Conservation (phyloP, 2,329 filamentous ascomycete genomes). For the Penicillium sp. region DNA sequence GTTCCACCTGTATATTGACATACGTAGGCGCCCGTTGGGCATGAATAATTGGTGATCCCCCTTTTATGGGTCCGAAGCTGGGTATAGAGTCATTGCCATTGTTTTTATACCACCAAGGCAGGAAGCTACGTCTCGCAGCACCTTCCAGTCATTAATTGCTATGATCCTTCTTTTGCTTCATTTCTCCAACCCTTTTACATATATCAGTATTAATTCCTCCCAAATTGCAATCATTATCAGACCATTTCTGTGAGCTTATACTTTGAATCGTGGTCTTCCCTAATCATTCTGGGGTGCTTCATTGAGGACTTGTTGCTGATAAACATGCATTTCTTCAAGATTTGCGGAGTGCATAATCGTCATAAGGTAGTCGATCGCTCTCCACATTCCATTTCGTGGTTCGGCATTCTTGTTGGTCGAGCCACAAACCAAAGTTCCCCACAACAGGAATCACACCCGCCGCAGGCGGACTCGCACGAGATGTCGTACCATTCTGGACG, state of each 20-base stretch:
- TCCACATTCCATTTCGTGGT: slow-evolving; percentile 22
- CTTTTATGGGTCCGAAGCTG: not conserved
- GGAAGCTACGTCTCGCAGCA: not conserved
- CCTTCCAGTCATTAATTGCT: not conserved
- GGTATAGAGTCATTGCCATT: not conserved
- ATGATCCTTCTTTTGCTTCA: not conserved
- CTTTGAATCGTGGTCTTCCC: not conserved
- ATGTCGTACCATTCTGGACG: slow-evolving; percentile 29
- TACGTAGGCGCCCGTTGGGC: not conserved
- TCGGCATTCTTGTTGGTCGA: slow-evolving; percentile 18
- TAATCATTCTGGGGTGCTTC: not conserved
- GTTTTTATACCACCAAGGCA: not conserved
- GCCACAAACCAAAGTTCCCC: slow-evolving; percentile 19
- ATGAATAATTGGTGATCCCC: not conserved
- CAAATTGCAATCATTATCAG: not conserved
- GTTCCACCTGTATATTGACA: not conserved
- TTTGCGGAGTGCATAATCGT: not conserved
- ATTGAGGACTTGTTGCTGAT: not conserved
- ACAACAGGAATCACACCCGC: slow-evolving; percentile 22
- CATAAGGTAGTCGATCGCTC: slow-evolving; percentile 19
- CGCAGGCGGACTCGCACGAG: slow-evolving; percentile 29
- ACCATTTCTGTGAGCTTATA: not conserved
- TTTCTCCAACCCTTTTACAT: not conserved
- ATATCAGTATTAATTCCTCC: not conserved
- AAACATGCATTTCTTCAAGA: not conserved